Evolutionary conservation across 2,329 filamentous ascomycete genomes (phyloP).

Genomic region (Fusarium subtropicale): DNA sequence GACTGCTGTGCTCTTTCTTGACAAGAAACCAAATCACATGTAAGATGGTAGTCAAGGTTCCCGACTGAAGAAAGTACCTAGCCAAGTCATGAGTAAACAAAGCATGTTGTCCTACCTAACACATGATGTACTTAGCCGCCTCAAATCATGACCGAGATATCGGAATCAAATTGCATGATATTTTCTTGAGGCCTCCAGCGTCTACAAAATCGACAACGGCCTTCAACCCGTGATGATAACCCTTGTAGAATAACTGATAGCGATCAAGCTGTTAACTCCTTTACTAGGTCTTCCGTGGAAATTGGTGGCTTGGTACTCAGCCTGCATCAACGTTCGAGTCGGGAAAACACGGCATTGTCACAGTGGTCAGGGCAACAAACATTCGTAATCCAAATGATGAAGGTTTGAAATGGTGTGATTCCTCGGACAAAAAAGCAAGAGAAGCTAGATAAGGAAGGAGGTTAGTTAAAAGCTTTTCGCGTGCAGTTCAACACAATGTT

Average conservation of each 20-base stretch:
- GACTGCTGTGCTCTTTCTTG: background rate
- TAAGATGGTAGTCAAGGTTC: background rate
- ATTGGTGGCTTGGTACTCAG: fast-evolving
- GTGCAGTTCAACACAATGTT: background rate
- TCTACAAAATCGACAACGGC: background rate
- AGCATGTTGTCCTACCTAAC: background rate
- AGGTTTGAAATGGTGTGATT: background rate
- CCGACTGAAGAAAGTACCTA: background rate
- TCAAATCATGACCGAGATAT: background rate
- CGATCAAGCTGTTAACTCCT: background rate
- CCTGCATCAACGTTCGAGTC: background rate
- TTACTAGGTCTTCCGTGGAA: background rate
- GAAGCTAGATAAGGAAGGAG: background rate
- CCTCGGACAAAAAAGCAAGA: background rate
- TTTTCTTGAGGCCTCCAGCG: background rate
- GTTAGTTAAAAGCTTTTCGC: background rate
- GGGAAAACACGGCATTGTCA: background rate
- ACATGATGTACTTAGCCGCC: background rate
- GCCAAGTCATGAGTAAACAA: background rate
- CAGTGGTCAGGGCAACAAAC: background rate
- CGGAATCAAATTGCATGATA: background rate
- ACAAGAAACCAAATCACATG: background rate
- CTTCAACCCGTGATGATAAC: background rate
- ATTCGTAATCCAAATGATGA: background rate
- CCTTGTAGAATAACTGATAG: background rate